phyloP scores from a whole-genome alignment of 768 basidiomycete species.

The Cantharellus anzutake region DNA sequence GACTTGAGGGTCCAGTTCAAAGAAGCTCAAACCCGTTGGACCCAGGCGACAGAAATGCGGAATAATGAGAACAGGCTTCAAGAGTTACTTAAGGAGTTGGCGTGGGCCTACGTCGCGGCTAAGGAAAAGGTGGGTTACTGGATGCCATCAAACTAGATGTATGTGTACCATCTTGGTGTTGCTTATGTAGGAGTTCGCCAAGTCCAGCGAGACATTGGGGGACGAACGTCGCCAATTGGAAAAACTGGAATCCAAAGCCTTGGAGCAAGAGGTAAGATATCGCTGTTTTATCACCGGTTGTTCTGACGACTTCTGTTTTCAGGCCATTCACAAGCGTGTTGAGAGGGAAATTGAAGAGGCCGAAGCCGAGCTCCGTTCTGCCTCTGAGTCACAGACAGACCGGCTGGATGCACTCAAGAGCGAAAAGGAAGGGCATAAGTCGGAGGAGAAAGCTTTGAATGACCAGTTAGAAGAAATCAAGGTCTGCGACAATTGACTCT shows the following conservation, averaged over 20 bases:
- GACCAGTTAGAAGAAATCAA: no score
- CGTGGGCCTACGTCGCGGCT: conserved; percentile 66
- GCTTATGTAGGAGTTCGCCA: background rate
- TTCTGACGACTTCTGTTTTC: background rate
- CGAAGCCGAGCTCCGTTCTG: background rate
- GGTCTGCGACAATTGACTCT: no score
- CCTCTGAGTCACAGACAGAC: no score
- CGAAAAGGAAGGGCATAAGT: no score
- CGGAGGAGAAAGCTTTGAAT: no score
- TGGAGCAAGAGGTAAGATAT: background rate
- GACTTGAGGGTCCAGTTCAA: conserved; percentile 44
- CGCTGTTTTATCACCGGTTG: background rate
- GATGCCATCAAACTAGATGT: background rate
- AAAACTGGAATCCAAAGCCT: background rate
- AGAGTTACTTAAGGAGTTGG: conserved; percentile 59
- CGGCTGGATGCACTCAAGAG: no score
- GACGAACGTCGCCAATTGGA: background rate
- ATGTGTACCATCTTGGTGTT: background rate
- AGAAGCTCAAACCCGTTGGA: conserved; percentile 38
- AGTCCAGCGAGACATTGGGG: background rate
- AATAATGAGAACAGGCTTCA: conserved; percentile 49
- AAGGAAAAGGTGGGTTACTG: conserved; percentile 36
- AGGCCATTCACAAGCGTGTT: background rate
- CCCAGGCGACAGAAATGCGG: conserved; percentile 56
- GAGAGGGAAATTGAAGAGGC: background rate